These are phyloP conservation scores for Metarhizium guizhouense DNA, from an alignment of 2,329 filamentous ascomycete genomes.

Conservation along the genomic window DNA sequence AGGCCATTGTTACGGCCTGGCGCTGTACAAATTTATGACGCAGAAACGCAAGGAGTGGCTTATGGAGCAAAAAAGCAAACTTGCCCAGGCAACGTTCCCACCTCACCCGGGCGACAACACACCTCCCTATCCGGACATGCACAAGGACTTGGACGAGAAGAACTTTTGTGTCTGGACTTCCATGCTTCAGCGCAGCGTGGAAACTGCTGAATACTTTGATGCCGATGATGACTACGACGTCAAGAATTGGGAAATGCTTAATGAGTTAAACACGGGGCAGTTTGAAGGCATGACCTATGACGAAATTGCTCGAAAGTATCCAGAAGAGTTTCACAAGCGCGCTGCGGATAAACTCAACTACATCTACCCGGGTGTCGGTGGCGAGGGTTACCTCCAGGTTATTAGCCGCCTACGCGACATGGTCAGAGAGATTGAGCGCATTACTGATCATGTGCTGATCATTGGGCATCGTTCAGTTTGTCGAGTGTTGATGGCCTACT, in stretches of 20 bases:
- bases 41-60: constrained; percentile 75
- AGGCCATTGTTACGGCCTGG: constrained; percentile 68
- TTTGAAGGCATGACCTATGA: constrained; percentile 95
- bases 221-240: constrained; percentile 88
- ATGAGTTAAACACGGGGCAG: constrained; percentile 85
- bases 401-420: constrained; percentile 92
- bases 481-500: constrained; percentile 89
- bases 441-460: constrained; percentile 89
- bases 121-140: constrained; percentile 84
- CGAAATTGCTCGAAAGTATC: constrained; percentile 71
- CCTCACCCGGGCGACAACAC: constrained; percentile 85
- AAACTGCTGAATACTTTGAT: constrained; percentile 84
- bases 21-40: constrained; percentile 77
- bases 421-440: constrained; percentile 93
- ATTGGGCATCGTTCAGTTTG: constrained; percentile 90
- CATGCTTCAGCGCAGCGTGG: constrained; percentile 84
- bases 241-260: constrained; percentile 96
- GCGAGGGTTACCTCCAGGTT: constrained; percentile 93
- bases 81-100: constrained; percentile 72
- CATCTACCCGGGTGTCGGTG: constrained; percentile 90
- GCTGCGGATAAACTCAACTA: constrained; percentile 86
- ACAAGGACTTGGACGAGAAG: constrained; percentile 63
- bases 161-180: constrained; percentile 98
- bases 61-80: constrained; percentile 69
- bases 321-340: constrained; percentile 74